Evolutionary conservation across 1,284 basidiomycete genomes (phyloP), one percentile per base, ranked within the genome.

Genomic region (Sporisorium reilianum): DNA sequence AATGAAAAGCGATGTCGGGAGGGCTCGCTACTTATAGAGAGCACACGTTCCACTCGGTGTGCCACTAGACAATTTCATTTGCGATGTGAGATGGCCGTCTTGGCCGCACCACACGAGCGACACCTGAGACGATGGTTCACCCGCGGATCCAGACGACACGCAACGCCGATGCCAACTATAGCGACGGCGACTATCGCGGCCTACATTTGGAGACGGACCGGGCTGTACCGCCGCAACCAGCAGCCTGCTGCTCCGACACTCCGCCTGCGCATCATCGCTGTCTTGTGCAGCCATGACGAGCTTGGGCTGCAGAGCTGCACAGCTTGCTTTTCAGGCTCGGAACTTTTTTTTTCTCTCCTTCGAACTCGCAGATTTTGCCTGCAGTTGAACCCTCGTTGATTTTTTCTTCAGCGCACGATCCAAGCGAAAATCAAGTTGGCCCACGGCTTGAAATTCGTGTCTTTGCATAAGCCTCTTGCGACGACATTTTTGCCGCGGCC

Each of bases 251-350:
- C 9, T 18, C 36, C 16, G 16, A 38, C 16, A 30, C 48, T 50
- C 23, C 23, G 42, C 42, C 10, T 9, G 3, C 10, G 34, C n/a
- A 34, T 11, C 9, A 30, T 30, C 49, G 55, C 59, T 36, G 55
- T 45, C 48, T 54, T 23, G 56, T 64, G 61, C 56, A 64, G 53
- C 18, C 3, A 66, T 67, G 64, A 61, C 64, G 64, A 61, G 64
- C 56, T 59, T 25, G 23, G 12, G n/a, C 46, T 14, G 18, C 2
- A 26, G 22, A 20, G 23, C 34, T 26, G 34, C 32, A 10, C 4
- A 5, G 16, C 46, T 30, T 18, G 28, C 6, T 5, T 48, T 7
- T 48, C 30, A 12, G 22, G 48, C 40, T 36, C 36, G 36, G 45
- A 38, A 49, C 45, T 6, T 22, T 58, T 58, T 40, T 59, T 32